Conservation (phyloP, 2,329 filamentous ascomycete genomes). For the Aspergillus sp. region DNA sequence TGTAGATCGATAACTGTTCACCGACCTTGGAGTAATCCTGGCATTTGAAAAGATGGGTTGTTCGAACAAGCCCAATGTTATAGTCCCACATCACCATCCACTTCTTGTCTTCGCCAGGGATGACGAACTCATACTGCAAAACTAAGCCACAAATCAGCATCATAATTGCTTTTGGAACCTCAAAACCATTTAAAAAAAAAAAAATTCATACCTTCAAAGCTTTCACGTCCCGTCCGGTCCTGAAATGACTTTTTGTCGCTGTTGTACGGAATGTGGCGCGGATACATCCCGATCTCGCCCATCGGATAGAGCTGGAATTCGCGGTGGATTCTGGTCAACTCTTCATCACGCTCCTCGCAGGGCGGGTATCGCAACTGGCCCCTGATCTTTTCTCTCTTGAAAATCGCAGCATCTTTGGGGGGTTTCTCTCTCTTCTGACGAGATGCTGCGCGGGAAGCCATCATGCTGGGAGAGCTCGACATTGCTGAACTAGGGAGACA, state of each 20-base stretch:
- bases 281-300: conserved; percentile 59
- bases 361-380: conserved; percentile 73
- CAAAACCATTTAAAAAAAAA: not conserved
- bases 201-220: conserved; percentile 70
- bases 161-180: not conserved
- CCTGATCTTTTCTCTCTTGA: conserved; percentile 61
- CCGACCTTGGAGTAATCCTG: conserved; percentile 81
- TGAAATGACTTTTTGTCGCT: conserved; percentile 90
- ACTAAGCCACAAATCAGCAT: conserved; percentile 21
- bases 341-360: conserved; percentile 64
- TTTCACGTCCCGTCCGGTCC: conserved; percentile 80
- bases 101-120: conserved; percentile 64
- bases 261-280: conserved; percentile 85
- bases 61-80: conserved; percentile 87
- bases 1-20: not conserved
- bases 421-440: conserved; percentile 54
- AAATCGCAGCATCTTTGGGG: conserved; percentile 64
- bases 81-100: conserved; percentile 96
- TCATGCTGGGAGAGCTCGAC: conserved; percentile 45
- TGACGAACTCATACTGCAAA: conserved; percentile 71
- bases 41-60: conserved; percentile 93
- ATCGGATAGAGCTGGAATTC: conserved; percentile 66
- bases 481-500: conserved; percentile 39
- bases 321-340: conserved; percentile 58
- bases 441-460: conserved; percentile 19